A percentile compares a stretch with the other conserved stretches of the same genome.
phyloP scores from a whole-genome alignment of 495 filamentous ascomycete species.

The Apiosordaria backusii region DNA sequence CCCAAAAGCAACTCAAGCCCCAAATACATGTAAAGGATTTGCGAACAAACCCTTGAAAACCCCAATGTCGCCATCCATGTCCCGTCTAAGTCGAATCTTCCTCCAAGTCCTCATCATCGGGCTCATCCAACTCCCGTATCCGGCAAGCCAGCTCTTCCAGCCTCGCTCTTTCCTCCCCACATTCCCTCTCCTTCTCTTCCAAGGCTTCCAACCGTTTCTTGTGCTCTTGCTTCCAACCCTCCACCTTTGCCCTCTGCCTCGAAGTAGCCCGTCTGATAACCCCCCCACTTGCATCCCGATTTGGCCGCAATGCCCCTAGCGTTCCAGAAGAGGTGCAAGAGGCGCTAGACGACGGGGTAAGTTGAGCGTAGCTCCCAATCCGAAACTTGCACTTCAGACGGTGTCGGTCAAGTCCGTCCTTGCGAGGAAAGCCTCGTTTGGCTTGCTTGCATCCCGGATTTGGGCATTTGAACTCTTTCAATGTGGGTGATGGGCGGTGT shows the following conservation, averaged over 20 bases:
- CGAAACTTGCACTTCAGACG: background rate
- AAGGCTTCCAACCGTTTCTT: background rate
- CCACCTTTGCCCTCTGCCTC: background rate
- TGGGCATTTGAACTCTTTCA: background rate
- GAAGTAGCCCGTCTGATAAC: background rate
- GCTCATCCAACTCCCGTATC: background rate
- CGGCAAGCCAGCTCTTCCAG: background rate
- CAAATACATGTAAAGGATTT: too few relatives aligned
- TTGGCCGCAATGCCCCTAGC: background rate
- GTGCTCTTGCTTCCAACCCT: background rate
- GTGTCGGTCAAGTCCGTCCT: background rate
- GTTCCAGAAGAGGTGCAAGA: background rate
- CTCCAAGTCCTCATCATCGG: background rate
- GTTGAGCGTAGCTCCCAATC: background rate
- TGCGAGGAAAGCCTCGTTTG: background rate
- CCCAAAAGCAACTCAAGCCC: too few relatives aligned
- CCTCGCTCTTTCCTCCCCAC: background rate
- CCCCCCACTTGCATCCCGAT: background rate
- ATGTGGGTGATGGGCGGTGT: background rate
- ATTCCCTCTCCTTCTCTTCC: background rate
- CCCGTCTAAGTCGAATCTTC: background rate
- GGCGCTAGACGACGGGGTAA: background rate
- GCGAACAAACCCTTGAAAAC: background rate
- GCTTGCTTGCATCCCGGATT: background rate
- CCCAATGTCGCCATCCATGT: too few relatives aligned